phyloP scores from a whole-genome alignment of 345 rosid species.

The Hibiscus tridactylites region DNA sequence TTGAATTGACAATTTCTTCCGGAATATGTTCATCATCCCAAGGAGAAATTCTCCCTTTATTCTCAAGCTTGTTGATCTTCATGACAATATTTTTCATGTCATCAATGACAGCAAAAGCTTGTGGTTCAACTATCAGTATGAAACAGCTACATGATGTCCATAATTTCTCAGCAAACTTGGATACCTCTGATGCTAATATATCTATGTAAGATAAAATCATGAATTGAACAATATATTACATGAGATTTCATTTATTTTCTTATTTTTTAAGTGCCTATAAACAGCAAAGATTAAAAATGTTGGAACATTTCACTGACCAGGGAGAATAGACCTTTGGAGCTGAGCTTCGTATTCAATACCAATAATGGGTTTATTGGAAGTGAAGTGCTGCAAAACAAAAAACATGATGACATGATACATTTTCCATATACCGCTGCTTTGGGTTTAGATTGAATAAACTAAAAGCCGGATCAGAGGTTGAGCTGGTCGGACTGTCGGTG shows the following conservation, averaged over 20 bases:
- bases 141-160: slow-evolving; percentile 65
- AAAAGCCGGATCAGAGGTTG: background rate
- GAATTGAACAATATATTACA: background rate
- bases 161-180: slow-evolving; percentile 69
- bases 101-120: slow-evolving; percentile 52
- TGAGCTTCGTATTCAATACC: slow-evolving; percentile 84
- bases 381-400: slow-evolving; percentile 54
- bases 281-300: background rate
- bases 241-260: slow-evolving; percentile 9
- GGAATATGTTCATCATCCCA: slow-evolving; percentile 88
- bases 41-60: slow-evolving; percentile 48
- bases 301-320: slow-evolving; percentile 49
- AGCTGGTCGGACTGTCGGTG: background rate
- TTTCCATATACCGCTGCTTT: background rate
- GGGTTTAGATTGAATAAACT: background rate
- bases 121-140: slow-evolving; percentile 79
- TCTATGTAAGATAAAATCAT: slow-evolving; percentile 30
- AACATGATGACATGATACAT: background rate
- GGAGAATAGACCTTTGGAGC: slow-evolving; percentile 81
- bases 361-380: slow-evolving; percentile 71
- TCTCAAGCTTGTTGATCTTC: slow-evolving; percentile 55
- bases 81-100: slow-evolving; percentile 45
- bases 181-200: slow-evolving; percentile 69
- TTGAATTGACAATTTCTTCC: slow-evolving; percentile 62
- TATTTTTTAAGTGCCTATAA: slow-evolving; percentile 10